Base-by-base conservation (phyloP, 2,329 filamentous ascomycete genomes). In the Alternaria conjuncta region DNA sequence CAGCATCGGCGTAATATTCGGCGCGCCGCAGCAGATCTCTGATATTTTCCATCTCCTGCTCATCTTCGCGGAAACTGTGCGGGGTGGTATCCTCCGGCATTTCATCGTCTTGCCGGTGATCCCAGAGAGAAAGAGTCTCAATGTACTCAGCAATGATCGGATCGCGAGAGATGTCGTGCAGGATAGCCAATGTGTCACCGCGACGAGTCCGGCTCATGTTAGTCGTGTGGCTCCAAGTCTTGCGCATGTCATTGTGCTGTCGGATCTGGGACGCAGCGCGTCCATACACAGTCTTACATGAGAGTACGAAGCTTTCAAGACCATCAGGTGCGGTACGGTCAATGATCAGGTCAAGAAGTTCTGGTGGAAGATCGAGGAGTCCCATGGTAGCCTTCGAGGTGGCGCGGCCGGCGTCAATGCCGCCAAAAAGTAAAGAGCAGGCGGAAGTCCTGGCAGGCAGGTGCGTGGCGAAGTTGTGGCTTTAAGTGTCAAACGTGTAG, bases 291-390 rank as follows among this genome's bases (percentile, higher is more conserved):
- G 72, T 67, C 50, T 75, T 76, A 55, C 75, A 79, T 11, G 71
- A 65, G 10, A 79, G 70, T 4, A 71, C 75, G 44, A 79, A 73
- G 46, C 60, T 64, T 58, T 79, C 73, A 9, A 79, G 58, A 9
- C 75, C 75, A 43, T 44, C 23, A 6, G 77, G 76, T 9, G 70
- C 62, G 11, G 74, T 70, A 23, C 65, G 66, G 30, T 73, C 67
- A 41, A 79, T 72, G 36, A 79, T 74, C 9, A 68, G 66, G 51
- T 77, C 75, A 18, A 79, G 63, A n/a, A 79, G 67, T 53, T 79
- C 77, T 3, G 66, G 67, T 1, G 77, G 76, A 12, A 79, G 69
- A 46, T 76, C 71, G 32, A 79, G 71, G 12, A 79, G 70, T 11
- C 69, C 26, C 77, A 79, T 79, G 21, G 25, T 49, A 55, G 23